Conservation (phyloP, 169 alveolate genomes). For the Babesia ovata region DNA sequence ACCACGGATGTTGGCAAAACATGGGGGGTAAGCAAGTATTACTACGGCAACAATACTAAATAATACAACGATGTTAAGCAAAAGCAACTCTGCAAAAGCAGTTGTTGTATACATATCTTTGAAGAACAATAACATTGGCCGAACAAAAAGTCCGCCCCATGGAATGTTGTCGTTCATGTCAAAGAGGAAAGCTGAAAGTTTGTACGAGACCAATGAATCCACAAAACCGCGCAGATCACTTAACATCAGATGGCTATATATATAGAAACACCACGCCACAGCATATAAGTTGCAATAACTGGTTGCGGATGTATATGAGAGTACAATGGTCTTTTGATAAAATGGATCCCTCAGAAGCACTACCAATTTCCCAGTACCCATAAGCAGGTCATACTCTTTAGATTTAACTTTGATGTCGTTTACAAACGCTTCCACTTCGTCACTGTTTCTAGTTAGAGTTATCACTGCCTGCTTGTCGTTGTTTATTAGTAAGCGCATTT, state of each 20-base stretch:
- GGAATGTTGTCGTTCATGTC: not conserved
- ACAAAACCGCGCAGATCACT: not conserved
- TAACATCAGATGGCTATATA: not conserved
- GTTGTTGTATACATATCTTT: slow-evolving; percentile 4
- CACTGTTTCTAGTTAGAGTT: not conserved
- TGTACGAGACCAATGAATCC: slow-evolving; percentile 11
- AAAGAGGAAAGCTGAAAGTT: not conserved
- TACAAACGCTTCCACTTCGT: not conserved
- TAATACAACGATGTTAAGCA: not conserved
- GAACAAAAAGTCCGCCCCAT: not conserved
- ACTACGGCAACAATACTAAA: not conserved
- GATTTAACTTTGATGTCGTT: slow-evolving; percentile 7
- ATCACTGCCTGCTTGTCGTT: not conserved
- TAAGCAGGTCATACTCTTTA: not conserved
- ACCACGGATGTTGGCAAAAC: not conserved
- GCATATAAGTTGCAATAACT: not conserved
- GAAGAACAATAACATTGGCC: not conserved
- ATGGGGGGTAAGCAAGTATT: not conserved
- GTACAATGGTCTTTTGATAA: not conserved
- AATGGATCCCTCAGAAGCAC: not conserved
- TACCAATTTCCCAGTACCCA: not conserved
- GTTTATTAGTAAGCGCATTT: not conserved
- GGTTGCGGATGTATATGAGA: not conserved
- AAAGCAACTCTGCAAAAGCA: not conserved
- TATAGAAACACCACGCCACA: not conserved